Percentiles rank a stretch among this genome's conserved stretches.
Evolutionary conservation across 192 early-diverging fungal species (phyloP).

Genomic region (Globomyces pollinis-pini): DNA sequence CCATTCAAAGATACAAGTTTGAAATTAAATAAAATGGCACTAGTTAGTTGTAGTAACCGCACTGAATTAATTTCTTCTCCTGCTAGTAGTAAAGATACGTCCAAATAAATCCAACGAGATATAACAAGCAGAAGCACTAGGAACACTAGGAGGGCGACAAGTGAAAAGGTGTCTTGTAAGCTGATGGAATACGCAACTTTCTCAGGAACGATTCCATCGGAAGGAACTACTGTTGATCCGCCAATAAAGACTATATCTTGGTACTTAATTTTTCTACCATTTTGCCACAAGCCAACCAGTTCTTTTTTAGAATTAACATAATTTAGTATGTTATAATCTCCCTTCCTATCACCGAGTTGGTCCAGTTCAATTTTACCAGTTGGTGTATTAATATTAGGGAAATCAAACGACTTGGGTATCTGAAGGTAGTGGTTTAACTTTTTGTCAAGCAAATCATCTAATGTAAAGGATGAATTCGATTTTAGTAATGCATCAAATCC

Average conservation of each 20-base stretch:
- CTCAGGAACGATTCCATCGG: background rate
- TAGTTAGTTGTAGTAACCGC: too few species aligned
- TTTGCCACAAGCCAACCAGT: background rate
- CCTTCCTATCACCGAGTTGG: background rate
- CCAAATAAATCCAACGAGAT: too few species aligned
- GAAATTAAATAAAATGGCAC: too few species aligned
- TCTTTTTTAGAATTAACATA: background rate
- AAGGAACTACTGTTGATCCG: background rate
- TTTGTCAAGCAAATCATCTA: background rate
- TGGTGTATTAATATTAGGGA: background rate
- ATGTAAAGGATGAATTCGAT: too few species aligned
- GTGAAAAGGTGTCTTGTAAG: too few species aligned
- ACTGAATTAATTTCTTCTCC: too few species aligned
- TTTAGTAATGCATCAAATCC: conserved; percentile 5
- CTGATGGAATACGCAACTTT: background rate
- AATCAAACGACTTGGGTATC: background rate
- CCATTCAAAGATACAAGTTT: too few species aligned
- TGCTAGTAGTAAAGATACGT: too few species aligned
- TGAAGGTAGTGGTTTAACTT: background rate
- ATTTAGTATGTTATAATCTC: background rate
- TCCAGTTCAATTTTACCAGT: background rate
- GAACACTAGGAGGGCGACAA: too few species aligned
- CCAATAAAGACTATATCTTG: background rate
- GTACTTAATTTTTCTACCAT: background rate
- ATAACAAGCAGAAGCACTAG: too few species aligned